phyloP scores from a whole-genome alignment of 768 basidiomycete genomes.

The Tephrocybe sp. region DNA sequence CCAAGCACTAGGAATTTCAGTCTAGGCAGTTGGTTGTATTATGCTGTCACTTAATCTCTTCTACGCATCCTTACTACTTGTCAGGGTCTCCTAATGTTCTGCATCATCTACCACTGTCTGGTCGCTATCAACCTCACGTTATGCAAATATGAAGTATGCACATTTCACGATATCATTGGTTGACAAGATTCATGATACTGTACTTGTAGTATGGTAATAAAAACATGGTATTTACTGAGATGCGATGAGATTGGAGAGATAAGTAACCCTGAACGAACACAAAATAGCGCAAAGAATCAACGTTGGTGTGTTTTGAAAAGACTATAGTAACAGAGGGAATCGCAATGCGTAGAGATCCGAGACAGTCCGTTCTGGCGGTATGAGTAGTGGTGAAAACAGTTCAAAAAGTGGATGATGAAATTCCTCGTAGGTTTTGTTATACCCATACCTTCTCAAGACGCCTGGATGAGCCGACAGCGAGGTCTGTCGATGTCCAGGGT shows the following conservation, averaged over 20 bases:
- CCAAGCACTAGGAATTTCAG: conserved; percentile 43
- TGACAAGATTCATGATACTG: conserved; percentile 29
- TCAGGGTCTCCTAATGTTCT: too few relatives aligned
- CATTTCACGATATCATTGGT: too few relatives aligned
- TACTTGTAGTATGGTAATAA: conserved; percentile 40
- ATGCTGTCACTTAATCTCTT: background rate
- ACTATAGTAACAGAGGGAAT: conserved; percentile 16
- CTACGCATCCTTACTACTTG: too few relatives aligned
- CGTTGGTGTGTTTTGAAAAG: conserved; percentile 18
- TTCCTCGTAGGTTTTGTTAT: conserved; percentile 27
- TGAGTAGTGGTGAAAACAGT: conserved; percentile 28
- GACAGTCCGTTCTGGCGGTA: conserved; percentile 45
- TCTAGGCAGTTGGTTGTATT: background rate
- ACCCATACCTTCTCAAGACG: conserved; percentile 64
- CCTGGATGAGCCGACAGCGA: conserved; percentile 48
- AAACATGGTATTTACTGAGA: conserved; percentile 45
- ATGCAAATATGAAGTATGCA: too few relatives aligned
- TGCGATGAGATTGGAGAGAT: conserved; percentile 40
- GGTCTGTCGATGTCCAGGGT: conserved; percentile 60
- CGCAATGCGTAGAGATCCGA: conserved; percentile 21
- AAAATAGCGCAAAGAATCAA: conserved; percentile 31
- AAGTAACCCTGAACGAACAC: conserved; percentile 37
- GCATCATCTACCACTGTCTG: too few relatives aligned
- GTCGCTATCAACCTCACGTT: too few relatives aligned
- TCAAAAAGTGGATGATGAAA: conserved; percentile 22